phyloP scores from a whole-genome alignment of 2,329 filamentous ascomycete species.

The Massarina eburnea region DNA sequence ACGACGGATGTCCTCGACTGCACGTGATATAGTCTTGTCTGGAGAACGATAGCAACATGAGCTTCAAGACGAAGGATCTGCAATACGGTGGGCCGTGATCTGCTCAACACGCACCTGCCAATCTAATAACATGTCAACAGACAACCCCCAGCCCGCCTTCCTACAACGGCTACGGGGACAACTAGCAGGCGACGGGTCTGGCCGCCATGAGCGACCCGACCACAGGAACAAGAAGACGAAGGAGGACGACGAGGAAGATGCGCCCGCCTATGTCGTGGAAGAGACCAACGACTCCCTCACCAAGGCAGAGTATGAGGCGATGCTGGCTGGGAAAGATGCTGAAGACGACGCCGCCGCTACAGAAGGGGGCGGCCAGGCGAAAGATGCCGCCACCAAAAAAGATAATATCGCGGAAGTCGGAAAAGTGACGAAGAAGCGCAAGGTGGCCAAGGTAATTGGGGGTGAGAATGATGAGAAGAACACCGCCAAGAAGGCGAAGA shows the following conservation, averaged over 20 bases:
- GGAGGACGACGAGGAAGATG: slow-evolving; percentile 75
- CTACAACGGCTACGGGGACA: slow-evolving; percentile 53
- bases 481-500: slow-evolving; percentile 41
- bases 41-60: too few species aligned
- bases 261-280: slow-evolving; percentile 74
- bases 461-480: slow-evolving; percentile 27
- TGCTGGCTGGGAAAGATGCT: slow-evolving; percentile 38
- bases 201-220: slow-evolving; percentile 48
- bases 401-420: slow-evolving; percentile 39
- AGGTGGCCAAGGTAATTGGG: slow-evolving; percentile 39
- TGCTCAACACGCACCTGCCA: slow-evolving; percentile 56
- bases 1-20: too few species aligned
- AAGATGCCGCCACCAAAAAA: slow-evolving; percentile 17
- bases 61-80: slow-evolving; percentile 69
- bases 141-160: slow-evolving; percentile 54
- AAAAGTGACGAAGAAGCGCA: slow-evolving; percentile 38
- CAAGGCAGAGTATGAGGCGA: slow-evolving; percentile 53
- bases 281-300: slow-evolving; percentile 64
- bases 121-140: slow-evolving; percentile 68
- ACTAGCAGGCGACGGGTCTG: slow-evolving; percentile 54
- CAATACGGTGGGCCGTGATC: slow-evolving; percentile 56
- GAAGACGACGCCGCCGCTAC: slow-evolving; percentile 10
- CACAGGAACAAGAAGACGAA: slow-evolving; percentile 49
- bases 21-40: too few species aligned
- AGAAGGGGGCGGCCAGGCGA: slow-evolving; percentile 8